A percentile compares a stretch with the other conserved stretches of the same genome.
phyloP scores from a whole-genome alignment of 1,284 basidiomycete genomes.

The Earliella scabrosa region DNA sequence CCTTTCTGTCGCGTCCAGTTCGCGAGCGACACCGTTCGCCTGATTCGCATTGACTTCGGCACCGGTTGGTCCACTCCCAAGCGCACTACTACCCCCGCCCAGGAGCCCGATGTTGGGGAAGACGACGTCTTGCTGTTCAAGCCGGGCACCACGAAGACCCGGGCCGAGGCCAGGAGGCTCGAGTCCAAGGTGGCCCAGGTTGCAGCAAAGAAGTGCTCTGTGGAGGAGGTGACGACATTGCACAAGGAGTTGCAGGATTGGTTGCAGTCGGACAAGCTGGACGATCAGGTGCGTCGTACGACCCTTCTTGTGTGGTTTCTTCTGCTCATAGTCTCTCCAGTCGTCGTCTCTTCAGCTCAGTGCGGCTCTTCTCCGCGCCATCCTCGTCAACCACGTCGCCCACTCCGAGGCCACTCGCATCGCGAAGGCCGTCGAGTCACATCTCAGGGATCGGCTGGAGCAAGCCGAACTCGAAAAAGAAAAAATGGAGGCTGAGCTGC shows the following conservation, averaged over 20 bases:
- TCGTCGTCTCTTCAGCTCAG: conserved; percentile 61
- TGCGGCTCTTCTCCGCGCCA: conserved; percentile 69
- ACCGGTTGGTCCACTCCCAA: conserved; percentile 68
- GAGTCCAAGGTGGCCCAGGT: conserved; percentile 78
- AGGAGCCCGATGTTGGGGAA: conserved; percentile 43
- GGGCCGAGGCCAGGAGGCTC: conserved; percentile 64
- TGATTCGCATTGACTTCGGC: conserved; percentile 76
- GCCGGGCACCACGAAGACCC: conserved; percentile 48
- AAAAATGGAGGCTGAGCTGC: conserved; percentile 68
- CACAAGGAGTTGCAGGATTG: conserved; percentile 77
- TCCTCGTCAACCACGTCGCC: conserved; percentile 77
- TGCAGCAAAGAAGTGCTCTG: conserved; percentile 82
- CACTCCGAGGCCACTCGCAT: conserved; percentile 73
- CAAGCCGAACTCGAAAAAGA: conserved; percentile 59
- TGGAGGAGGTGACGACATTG: conserved; percentile 76
- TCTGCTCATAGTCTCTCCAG: no score
- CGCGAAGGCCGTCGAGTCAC: conserved; percentile 62
- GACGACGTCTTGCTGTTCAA: conserved; percentile 44
- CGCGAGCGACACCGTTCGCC: conserved; percentile 62
- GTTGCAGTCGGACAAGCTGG: conserved; percentile 61
- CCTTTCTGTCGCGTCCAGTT: conserved; percentile 82
- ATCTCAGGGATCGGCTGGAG: conserved; percentile 64
- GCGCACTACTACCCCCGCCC: conserved; percentile 52
- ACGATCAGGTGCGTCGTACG: conserved; percentile 56
- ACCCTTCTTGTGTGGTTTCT: conserved; percentile 6